Evolutionary conservation across 225 moss, liverwort and hornwort genomes (phyloP), one percentile per base, ranked within the genome.

Genomic region (Polytrichum formosum): DNA sequence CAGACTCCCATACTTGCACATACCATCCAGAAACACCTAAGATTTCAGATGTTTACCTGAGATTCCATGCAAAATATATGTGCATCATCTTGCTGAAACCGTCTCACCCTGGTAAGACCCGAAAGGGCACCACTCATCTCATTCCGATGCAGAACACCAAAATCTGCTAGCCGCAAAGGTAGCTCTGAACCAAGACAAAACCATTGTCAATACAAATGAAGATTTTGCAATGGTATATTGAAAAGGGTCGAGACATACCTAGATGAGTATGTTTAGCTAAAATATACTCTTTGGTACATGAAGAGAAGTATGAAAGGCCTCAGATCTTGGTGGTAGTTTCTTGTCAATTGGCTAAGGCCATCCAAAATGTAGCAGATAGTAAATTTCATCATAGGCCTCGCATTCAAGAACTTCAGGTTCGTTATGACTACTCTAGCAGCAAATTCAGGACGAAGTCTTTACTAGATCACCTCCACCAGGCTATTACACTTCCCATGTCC

Each of bases 41-140:
- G 46, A 46, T 16, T 31, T 46, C 46, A 16, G 16, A 13, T 4
- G 66, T 61, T 62, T 71, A 92, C 92, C 88, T 93, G 93, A 26
- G 91, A 91, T 64, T 98, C 97, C 97, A 87, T 79, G 75, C 97
- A 94, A 69, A 98, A 98, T 23, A 98, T 98, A 71, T 98, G 97
- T 64, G 94, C 97, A 80, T 98, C 97, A 30, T 98, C 97, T 85
- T 93, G 97, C 77, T 98, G 97, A 74, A 98, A 98, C 64, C 97
- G 85, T 69, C 97, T 82, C 4, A 98, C 97, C 66, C 97, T 89
- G 4, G 97, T 98, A 55, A 98, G 87, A 13, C 97, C 97, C 66
- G 97, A 91, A 63, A 98, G 81, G n/a, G 97, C 97, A 76, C 97
- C 97, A 80, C 97, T 98, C 70, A 94, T 73, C 66, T 98, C 97